Base-by-base conservation (phyloP, 768 basidiomycete genomes). In the Tricholoma sp. region DNA sequence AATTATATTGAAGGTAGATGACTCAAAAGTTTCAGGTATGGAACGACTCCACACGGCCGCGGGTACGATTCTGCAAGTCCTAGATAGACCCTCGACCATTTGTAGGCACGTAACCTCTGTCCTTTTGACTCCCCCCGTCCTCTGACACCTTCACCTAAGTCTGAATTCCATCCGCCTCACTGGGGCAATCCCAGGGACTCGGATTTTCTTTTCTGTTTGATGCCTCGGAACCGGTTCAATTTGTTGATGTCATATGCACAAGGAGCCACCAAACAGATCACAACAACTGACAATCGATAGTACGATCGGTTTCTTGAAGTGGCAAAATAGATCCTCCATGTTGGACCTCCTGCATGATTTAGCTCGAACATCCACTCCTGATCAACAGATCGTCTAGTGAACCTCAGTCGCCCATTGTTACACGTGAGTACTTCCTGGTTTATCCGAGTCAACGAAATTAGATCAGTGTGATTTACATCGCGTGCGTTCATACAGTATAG, bases 251-350 rank as follows among this genome's bases (percentile, higher is more conserved):
- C 1, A 18, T 36, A 8, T 20, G 3, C 4, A 15, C 33, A 37
- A 36, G 18, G 17, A 15, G 28, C 18, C 24, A 18, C 50, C 54
- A 55, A 55, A 55, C 54, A 55, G 45, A 48, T 48, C 10, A 4
- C 24, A 24, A 24, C 24, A 49, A 28, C 2, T 13, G 18, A 8
- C 45, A 47, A 47, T 36, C 47, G 41, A 55, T 55, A 52, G 24
- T 55, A 34, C 50, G 59, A 61, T 63, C 62, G 52, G 54, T 34
- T 58, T 52, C 61, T 58, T 50, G 34, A 63, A 61, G 58, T 56
- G 58, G 62, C 54, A 63, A 59, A 48, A 52, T 34, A 39, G 62
- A 55, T 61, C 58, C 62, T 59, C 54, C 56, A 34, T 45, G 50
- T 36, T 57, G 62, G 62, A 56, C 52, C 59, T 24, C 24, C 28